Evolutionary conservation across 2,329 filamentous ascomycete species (phyloP).

Genomic region (Fusarium pseudoanthophilum): DNA sequence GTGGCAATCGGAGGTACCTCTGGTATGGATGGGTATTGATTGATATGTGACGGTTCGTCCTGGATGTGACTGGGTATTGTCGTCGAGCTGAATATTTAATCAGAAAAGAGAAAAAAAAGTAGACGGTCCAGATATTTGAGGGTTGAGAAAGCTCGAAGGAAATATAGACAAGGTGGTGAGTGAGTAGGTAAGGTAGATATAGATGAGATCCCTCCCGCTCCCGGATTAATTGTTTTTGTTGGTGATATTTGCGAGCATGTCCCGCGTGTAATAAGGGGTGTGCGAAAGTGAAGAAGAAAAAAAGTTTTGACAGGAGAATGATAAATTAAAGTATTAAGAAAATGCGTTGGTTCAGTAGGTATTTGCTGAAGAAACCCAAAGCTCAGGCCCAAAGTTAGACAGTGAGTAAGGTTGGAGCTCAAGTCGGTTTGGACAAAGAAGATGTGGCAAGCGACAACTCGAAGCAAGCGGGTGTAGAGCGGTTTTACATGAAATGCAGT

Average conservation of each 20-base stretch:
- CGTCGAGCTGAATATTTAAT: conserved; percentile 13
- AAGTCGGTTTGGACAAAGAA: conserved; percentile 2
- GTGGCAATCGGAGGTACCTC: neutral
- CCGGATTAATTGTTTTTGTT: neutral
- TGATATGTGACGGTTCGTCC: neutral
- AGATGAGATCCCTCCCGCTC: neutral
- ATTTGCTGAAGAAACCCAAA: neutral
- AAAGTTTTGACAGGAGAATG: neutral
- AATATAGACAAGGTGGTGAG: neutral
- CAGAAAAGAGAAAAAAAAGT: neutral
- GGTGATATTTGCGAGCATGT: conserved; percentile 4
- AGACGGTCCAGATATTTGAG: neutral
- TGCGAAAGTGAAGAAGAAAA: too few relatives aligned
- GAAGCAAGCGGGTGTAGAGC: conserved; percentile 26
- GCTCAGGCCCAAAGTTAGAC: neutral
- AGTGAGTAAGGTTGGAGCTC: neutral
- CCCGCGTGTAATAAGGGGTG: neutral
- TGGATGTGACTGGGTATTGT: neutral
- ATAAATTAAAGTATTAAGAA: conserved; percentile 15
- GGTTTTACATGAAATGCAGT: conserved; percentile 45
- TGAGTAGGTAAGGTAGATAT: neutral
- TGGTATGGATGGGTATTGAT: neutral
- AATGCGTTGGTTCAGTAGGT: neutral
- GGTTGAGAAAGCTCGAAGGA: conserved; percentile 1
- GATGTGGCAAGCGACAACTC: conserved; percentile 25